Conservation (phyloP, 2,329 filamentous ascomycete species). For the Ophiostoma ulmi region DNA sequence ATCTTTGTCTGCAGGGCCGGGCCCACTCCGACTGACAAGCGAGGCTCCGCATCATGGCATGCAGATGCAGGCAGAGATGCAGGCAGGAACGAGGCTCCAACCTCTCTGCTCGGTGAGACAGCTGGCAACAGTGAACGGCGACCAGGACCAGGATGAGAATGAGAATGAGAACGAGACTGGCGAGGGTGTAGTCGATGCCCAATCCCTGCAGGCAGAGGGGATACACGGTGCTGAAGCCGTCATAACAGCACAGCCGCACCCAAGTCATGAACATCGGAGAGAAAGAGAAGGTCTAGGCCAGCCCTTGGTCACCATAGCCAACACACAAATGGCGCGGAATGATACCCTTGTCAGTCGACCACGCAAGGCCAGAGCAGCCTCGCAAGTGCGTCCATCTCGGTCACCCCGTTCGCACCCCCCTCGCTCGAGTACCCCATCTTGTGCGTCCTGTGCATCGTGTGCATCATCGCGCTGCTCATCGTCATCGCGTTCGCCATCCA, state of each 20-base stretch:
- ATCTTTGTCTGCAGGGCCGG: not conserved
- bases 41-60: constrained; percentile 4
- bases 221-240: not conserved
- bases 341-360: not conserved
- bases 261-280: not conserved
- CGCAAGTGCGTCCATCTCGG: not conserved
- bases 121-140: not conserved
- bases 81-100: not conserved
- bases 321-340: not conserved
- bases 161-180: not conserved
- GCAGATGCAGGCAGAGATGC: not conserved
- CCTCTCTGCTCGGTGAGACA: not conserved
- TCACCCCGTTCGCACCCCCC: not conserved
- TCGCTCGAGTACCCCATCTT: not conserved
- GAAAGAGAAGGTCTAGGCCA: not conserved
- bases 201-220: not conserved
- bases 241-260: not conserved
- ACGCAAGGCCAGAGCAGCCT: not conserved
- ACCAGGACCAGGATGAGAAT: not conserved
- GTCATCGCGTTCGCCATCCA: not conserved
- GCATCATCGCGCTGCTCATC: constrained; percentile 1
- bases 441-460: not conserved
- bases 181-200: not conserved
- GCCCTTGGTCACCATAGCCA: not conserved
- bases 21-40: not conserved